Conservation (phyloP, 257 asterid species). For the Orobanche coerulescens region DNA sequence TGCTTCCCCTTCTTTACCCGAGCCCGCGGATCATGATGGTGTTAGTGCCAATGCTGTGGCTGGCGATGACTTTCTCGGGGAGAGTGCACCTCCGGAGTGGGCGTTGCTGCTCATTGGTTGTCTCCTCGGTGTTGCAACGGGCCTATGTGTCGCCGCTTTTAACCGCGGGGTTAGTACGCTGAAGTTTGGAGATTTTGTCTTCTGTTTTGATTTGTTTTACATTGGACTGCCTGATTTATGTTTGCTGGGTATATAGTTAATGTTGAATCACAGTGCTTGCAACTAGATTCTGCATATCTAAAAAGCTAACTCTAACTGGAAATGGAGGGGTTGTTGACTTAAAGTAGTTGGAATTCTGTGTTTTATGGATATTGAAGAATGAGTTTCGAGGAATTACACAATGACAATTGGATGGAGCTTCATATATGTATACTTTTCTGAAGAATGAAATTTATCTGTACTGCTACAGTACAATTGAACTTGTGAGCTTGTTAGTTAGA, state of each 20-base stretch:
- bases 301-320: background rate
- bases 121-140: conserved; percentile 89
- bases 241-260: background rate
- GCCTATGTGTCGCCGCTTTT: conserved; percentile 85
- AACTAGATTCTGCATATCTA: background rate
- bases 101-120: conserved; percentile 90
- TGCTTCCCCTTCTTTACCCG: conserved; percentile 32
- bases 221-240: conserved; percentile 10
- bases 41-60: conserved; percentile 24
- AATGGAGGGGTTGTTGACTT: conserved; percentile 18
- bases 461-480: background rate
- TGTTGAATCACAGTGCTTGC: background rate
- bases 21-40: conserved; percentile 34
- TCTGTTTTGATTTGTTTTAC: background rate
- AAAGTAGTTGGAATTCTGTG: conserved; percentile 4
- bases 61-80: conserved; percentile 59
- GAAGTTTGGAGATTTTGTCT: background rate
- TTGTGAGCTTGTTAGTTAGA: conserved; percentile 16
- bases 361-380: conserved; percentile 9
- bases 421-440: background rate
- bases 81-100: conserved; percentile 97
- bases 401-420: background rate
- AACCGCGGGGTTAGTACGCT: conserved; percentile 80
- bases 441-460: background rate
- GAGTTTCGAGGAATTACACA: conserved; percentile 3